Evolutionary conservation across 139 green algal species (phyloP), one percentile per base, ranked within the genome.

Genomic region (Chlamydomonas sp.): DNA sequence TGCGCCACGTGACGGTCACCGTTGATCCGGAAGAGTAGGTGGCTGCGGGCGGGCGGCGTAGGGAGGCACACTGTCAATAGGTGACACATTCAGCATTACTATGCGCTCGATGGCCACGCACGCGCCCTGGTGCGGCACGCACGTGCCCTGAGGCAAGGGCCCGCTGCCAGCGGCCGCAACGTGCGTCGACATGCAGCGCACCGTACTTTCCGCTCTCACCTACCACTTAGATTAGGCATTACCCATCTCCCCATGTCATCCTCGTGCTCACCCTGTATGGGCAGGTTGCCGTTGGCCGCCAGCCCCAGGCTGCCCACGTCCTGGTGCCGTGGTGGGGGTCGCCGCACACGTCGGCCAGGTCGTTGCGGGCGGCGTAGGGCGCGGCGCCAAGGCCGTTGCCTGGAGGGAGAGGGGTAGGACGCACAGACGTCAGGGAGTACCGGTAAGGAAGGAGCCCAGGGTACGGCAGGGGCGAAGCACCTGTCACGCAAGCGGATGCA

Each of bases 251-350:
- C 4, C 58, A 12, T 64, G 14, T 49, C 31, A 49, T 49, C 31
- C 31, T 3, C 8, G 3, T 15, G 49, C 14, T 14, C n/a, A 79
- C 75, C 75, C 9, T 79, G 75, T 4, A 64, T 31, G 75, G 31
- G 31, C 31, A 1, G 8, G 10, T 2, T 31, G 0, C 8, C 2
- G 1, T 2, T 4, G 14, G 14, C n/a, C 0, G 58, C 12, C 20
- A 79, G 10, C 12, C 64, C 64, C 75, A 79, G 2, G 58, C 64
- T 58, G 2, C 58, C 75, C 1, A 63, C 57, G 10, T 79, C 58
- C 75, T 79, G 75, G n/a, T n/a, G n/a, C n/a, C n/a, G n/a, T n/a
- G n/a, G 12, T 79, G 75, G 2, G 75, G 75, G 75, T 79, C 75
- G 2, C 75, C 75, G 10, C 75, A 79, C 1, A 79, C 75, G n/a